Evolutionary conservation across 495 filamentous ascomycete genomes (phyloP).

Genomic region (Podospora australis): DNA sequence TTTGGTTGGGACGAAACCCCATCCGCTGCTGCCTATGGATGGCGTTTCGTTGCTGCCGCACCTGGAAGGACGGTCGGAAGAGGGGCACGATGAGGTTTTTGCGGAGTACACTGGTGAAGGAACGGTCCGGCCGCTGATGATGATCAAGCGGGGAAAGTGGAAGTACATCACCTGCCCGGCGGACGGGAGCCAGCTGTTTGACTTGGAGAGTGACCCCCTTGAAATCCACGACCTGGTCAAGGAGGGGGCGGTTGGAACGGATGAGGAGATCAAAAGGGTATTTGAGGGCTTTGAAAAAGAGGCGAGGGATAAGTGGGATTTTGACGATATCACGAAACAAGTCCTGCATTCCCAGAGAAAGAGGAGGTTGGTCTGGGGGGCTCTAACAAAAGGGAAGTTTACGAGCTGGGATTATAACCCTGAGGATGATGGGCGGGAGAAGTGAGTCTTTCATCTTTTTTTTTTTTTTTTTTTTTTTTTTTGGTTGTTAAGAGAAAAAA

Average conservation of each 20-base stretch:
- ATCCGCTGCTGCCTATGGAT: constrained; percentile 64
- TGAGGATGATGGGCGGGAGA: constrained; percentile 52
- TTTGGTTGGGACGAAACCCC: constrained; percentile 59
- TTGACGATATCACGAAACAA: constrained; percentile 59
- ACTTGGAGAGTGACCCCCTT: constrained; percentile 63
- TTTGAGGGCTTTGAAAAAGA: constrained; percentile 60
- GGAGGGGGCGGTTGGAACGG: constrained; percentile 27
- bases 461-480: neutral
- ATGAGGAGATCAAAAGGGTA: constrained; percentile 40
- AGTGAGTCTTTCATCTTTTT: neutral
- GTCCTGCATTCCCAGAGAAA: constrained; percentile 67
- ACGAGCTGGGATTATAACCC: constrained; percentile 76
- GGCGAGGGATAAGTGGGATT: constrained; percentile 63
- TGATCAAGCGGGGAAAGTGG: constrained; percentile 77
- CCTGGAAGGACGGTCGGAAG: constrained; percentile 49
- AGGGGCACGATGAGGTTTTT: constrained; percentile 64
- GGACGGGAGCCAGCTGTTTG: constrained; percentile 73
- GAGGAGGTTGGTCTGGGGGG: constrained; percentile 64
- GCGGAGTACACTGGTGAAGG: constrained; percentile 89
- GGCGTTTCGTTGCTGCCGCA: constrained; percentile 67
- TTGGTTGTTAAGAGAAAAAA: neutral
- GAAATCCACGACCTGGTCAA: constrained; percentile 63
- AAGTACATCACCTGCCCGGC: constrained; percentile 78
- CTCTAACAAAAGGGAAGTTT: constrained; percentile 62
- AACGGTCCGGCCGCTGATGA: constrained; percentile 78